These are phyloP conservation scores for Aegilops tauschii DNA, from an alignment of 176 grass and related monocot genomes.

Conservation along the genomic window DNA sequence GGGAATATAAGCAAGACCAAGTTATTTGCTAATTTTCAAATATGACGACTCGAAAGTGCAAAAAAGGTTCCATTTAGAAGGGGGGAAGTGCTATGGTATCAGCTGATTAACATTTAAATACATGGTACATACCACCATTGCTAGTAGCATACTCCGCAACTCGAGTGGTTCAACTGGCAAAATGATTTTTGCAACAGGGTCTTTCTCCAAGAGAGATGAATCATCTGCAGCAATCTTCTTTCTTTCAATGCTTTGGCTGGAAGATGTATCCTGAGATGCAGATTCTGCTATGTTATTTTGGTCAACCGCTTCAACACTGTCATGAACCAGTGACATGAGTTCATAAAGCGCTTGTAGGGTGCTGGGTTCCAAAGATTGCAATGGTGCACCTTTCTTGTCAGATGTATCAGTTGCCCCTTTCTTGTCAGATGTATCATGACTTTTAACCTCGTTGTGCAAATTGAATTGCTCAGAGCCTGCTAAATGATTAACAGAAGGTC, in stretches of 20 bases:
- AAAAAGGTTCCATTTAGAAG: slow-evolving; percentile 6
- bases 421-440: slow-evolving; percentile 24
- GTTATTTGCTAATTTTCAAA: background rate
- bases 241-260: slow-evolving; percentile 34
- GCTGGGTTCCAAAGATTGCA: slow-evolving; percentile 63
- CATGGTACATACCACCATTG: slow-evolving; percentile 67
- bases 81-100: background rate
- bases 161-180: slow-evolving; percentile 59
- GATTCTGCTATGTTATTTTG: slow-evolving; percentile 38
- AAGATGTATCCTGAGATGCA: slow-evolving; percentile 34
- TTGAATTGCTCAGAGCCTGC: slow-evolving; percentile 44
- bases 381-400: slow-evolving; percentile 37
- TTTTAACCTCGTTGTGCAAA: slow-evolving; percentile 9
- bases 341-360: slow-evolving; percentile 63
- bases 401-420: slow-evolving; percentile 28
- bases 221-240: slow-evolving; percentile 33
- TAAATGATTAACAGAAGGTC: slow-evolving; percentile 30
- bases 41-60: background rate
- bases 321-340: slow-evolving; percentile 80
- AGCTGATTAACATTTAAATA: background rate
- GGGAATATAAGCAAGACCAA: background rate
- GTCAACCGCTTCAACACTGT: slow-evolving; percentile 47
- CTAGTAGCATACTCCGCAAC: slow-evolving; percentile 55
- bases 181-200: slow-evolving; percentile 68
- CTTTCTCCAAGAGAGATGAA: slow-evolving; percentile 50